Evolutionary conservation across 2,329 filamentous ascomycete species (phyloP).

Genomic region (Hypoxylon rubiginosum): DNA sequence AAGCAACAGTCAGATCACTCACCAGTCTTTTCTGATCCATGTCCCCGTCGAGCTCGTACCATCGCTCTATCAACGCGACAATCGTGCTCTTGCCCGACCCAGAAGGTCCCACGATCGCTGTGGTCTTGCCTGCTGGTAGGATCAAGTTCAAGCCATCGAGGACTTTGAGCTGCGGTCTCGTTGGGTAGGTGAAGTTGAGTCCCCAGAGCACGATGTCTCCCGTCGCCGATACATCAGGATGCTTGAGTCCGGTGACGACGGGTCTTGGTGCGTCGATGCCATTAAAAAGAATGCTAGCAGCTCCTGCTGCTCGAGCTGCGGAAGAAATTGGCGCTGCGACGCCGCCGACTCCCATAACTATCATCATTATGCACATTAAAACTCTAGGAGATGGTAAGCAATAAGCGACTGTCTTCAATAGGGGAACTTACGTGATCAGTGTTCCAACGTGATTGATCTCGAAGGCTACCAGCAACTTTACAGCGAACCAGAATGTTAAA

Average conservation of each 20-base stretch:
- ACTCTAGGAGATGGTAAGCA: constrained; percentile 52
- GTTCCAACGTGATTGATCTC: constrained; percentile 63
- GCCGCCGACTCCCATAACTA: constrained; percentile 67
- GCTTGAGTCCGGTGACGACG: constrained; percentile 56
- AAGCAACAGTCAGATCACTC: constrained; percentile 15
- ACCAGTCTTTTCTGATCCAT: constrained; percentile 54
- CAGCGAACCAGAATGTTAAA: constrained; percentile 51
- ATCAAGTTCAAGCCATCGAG: constrained; percentile 69
- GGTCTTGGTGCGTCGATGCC: constrained; percentile 65
- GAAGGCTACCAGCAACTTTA: constrained; percentile 44
- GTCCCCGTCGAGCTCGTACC: constrained; percentile 72
- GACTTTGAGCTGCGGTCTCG: constrained; percentile 72
- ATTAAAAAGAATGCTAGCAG: constrained; percentile 68
- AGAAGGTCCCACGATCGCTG: constrained; percentile 80
- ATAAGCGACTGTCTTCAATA: background rate
- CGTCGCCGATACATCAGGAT: constrained; percentile 61
- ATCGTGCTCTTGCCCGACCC: constrained; percentile 82
- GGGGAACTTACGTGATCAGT: constrained; percentile 61
- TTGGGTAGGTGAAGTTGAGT: constrained; percentile 80
- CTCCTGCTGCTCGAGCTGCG: constrained; percentile 67
- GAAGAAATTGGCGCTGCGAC: constrained; percentile 71
- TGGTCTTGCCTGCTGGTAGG: constrained; percentile 75
- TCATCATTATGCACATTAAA: constrained; percentile 70
- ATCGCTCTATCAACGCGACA: constrained; percentile 77
- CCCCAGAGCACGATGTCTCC: constrained; percentile 71